Evolutionary conservation across 1,139 yeast species (phyloP).

Genomic region (Geotrichum fermentans): DNA sequence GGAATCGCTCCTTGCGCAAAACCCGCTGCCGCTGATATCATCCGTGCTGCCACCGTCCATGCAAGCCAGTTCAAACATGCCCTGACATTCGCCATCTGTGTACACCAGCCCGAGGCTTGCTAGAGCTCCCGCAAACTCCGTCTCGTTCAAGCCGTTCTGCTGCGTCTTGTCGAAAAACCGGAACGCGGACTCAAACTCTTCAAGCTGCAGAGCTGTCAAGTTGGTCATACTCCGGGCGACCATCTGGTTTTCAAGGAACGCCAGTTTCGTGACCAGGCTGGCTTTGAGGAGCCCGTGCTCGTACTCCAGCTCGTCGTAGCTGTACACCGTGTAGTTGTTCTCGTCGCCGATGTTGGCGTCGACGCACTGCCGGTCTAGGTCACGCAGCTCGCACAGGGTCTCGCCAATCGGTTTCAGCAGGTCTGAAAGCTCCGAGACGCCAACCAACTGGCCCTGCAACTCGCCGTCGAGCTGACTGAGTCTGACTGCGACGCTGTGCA

Average conservation of each 20-base stretch:
- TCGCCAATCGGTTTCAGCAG: slow-evolving; percentile 33
- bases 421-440: slow-evolving; percentile 32
- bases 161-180: slow-evolving; percentile 39
- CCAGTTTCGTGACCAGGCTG: slow-evolving; percentile 37
- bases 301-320: slow-evolving; percentile 39
- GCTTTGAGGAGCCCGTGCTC: slow-evolving; percentile 38
- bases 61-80: slow-evolving; percentile 27
- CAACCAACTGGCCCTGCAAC: slow-evolving; percentile 37
- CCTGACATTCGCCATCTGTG: slow-evolving; percentile 37
- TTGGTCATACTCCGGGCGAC: slow-evolving; percentile 40
- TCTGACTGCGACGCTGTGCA: slow-evolving; percentile 32
- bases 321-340: slow-evolving; percentile 39
- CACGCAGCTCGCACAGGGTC: slow-evolving; percentile 29
- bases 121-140: slow-evolving; percentile 40
- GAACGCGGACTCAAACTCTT: slow-evolving; percentile 41
- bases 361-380: slow-evolving; percentile 30
- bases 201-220: slow-evolving; percentile 40
- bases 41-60: neutral
- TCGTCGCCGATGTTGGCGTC: slow-evolving; percentile 42
- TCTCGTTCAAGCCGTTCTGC: slow-evolving; percentile 33
- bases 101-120: slow-evolving; percentile 39
- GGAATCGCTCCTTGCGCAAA: neutral
- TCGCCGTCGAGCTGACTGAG: slow-evolving; percentile 38
- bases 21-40: neutral
- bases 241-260: slow-evolving; percentile 40